Conservation (phyloP, 2,329 filamentous ascomycete species). For the Beauveria rudraprayagi region DNA sequence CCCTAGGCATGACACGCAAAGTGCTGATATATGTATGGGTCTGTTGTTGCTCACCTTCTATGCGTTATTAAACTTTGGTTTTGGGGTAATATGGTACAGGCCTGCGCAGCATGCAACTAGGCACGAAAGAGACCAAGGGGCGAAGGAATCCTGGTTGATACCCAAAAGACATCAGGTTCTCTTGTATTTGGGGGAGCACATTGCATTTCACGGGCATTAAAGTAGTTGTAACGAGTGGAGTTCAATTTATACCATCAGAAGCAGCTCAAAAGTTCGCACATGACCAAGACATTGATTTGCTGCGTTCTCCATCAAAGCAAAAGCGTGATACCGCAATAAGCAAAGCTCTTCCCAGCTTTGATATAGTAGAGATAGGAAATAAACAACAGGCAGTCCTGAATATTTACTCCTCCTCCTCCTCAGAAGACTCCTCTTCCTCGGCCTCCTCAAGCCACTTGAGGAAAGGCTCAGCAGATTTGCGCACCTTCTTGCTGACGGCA, state of each 20-base stretch:
- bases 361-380: background rate
- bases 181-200: no score
- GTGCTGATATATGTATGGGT: background rate
- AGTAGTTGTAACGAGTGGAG: background rate
- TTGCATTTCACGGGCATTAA: background rate
- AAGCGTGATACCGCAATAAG: background rate
- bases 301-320: conserved; percentile 3
- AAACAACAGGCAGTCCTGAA: background rate
- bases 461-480: conserved; percentile 90
- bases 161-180: background rate
- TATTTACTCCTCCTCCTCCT: conserved; percentile 28
- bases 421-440: conserved; percentile 63
- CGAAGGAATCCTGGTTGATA: conserved; percentile 1
- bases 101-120: background rate
- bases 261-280: background rate
- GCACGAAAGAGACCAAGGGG: background rate
- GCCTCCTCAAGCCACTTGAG: conserved; percentile 88
- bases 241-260: conserved; percentile 4
- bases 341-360: background rate
- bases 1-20: background rate
- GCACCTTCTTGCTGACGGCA: conserved; percentile 84
- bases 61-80: background rate
- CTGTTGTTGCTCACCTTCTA: background rate
- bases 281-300: conserved; percentile 7
- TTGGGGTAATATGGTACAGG: background rate